Evolutionary conservation across 805 yeast genomes (phyloP).

Genomic region (Starmerella stigmatis): DNA sequence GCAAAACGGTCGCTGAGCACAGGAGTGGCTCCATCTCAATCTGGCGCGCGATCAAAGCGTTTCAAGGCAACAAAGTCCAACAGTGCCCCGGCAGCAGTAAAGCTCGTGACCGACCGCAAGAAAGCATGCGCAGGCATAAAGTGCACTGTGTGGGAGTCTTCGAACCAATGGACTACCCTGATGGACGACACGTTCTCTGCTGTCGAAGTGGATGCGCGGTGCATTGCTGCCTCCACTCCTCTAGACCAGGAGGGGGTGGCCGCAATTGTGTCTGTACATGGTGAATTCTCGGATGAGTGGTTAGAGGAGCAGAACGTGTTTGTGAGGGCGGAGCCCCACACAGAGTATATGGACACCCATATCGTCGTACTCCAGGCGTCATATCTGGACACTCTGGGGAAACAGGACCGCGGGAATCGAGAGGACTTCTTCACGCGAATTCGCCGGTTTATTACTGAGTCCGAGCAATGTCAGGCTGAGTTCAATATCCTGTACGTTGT

Average conservation of each 20-base stretch:
- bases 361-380: slow-evolving; percentile 9
- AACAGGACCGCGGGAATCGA: background rate
- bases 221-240: background rate
- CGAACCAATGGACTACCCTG: background rate
- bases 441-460: background rate
- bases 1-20: too few relatives aligned
- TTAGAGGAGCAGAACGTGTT: slow-evolving; percentile 6
- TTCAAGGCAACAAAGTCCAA: background rate
- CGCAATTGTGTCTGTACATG: slow-evolving; percentile 5
- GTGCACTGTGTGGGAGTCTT: background rate
- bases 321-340: slow-evolving; percentile 8
- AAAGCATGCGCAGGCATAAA: slow-evolving; percentile 3
- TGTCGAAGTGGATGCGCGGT: background rate
- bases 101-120: slow-evolving; percentile 8
- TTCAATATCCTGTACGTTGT: slow-evolving; percentile 8
- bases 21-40: background rate
- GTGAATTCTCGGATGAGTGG: slow-evolving; percentile 16
- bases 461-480: background rate
- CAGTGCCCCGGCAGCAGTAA: slow-evolving; percentile 2
- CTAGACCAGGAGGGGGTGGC: slow-evolving; percentile 6
- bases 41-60: background rate
- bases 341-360: slow-evolving; percentile 6
- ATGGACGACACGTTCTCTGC: background rate
- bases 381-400: slow-evolving; percentile 10
- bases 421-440: slow-evolving; percentile 5